Evolutionary conservation across 2,329 filamentous ascomycete genomes (phyloP).

Genomic region (Xylariaceae sp.): DNA sequence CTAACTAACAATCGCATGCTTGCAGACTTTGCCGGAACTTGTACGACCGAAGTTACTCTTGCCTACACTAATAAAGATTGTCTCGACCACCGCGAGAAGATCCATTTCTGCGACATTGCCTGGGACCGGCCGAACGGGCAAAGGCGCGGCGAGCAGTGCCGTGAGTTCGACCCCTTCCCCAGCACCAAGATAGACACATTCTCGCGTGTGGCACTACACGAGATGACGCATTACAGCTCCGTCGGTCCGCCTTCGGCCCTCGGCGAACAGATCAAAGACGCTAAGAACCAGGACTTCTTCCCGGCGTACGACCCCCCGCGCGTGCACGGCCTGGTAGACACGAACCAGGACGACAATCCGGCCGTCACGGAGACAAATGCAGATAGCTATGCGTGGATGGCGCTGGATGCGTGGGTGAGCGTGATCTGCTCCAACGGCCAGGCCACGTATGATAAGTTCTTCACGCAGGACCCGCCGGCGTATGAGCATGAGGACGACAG

Average conservation of each 20-base stretch:
- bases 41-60: neutral
- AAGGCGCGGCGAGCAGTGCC: neutral
- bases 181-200: constrained; percentile 6
- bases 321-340: neutral
- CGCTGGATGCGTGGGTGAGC: neutral
- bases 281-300: neutral
- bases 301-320: neutral
- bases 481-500: neutral
- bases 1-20: neutral
- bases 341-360: neutral
- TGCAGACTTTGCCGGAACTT: neutral
- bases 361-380: neutral
- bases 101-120: constrained; percentile 10
- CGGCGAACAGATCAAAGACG: neutral
- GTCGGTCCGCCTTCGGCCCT: neutral
- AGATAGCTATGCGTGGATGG: neutral
- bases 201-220: constrained; percentile 5
- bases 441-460: neutral
- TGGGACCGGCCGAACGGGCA: neutral
- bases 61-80: constrained; percentile 1
- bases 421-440: neutral
- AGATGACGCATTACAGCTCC: constrained; percentile 11
- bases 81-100: constrained; percentile 1
- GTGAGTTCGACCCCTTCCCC: neutral
- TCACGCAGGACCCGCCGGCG: neutral